Base-by-base conservation (phyloP, 164 flowering plant genomes). In the Aristolochia californica region DNA sequence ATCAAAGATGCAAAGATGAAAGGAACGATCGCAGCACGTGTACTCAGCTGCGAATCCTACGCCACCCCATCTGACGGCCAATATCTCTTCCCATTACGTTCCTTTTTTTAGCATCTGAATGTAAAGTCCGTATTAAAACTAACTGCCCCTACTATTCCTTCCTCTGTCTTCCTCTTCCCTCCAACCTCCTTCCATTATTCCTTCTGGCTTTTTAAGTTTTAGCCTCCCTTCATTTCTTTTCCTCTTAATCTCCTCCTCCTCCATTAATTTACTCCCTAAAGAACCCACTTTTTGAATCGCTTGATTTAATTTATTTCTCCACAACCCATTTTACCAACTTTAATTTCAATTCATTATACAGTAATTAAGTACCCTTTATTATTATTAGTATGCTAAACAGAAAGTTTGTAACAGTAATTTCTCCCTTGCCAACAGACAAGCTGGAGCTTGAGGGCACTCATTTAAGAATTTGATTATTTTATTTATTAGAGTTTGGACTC, bases 131-230 rank as follows among this genome's bases (percentile, higher is more conserved):
- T 12, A 52, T 67, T 27, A 5, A 56, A 61, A 66, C 49, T 67
- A 69, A 66, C 80, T 67, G 57, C 62, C 65, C 53, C 61, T 45
- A 73, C 79, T 69, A 80, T 83, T 81, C 86, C 74, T 83, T 80
- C 63, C 81, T 81, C 79, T 80, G 84, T 78, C 84, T 48, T 60
- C 48, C 47, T 59, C 56, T 21, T 20, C 17, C 45, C 47, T 50
- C 78, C 66, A 72, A 72, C 68, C 73, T 66, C 52, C 72, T 65
- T 63, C 75, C 43, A 21, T 57, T 45, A 44, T 57, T 45, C 60
- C 27, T 45, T 45, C 45, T 18, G 16, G 12, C 59, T 34, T 25
- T 57, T 57, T 38, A 11, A 28, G 8, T 45, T 9, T n/a, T 23
- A 7, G 9, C 40, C n/a, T 49, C 27, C 20, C 47, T 9, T 49